Conservation (phyloP, 1,284 basidiomycete genomes). For the Thecaphora thlaspeos region DNA sequence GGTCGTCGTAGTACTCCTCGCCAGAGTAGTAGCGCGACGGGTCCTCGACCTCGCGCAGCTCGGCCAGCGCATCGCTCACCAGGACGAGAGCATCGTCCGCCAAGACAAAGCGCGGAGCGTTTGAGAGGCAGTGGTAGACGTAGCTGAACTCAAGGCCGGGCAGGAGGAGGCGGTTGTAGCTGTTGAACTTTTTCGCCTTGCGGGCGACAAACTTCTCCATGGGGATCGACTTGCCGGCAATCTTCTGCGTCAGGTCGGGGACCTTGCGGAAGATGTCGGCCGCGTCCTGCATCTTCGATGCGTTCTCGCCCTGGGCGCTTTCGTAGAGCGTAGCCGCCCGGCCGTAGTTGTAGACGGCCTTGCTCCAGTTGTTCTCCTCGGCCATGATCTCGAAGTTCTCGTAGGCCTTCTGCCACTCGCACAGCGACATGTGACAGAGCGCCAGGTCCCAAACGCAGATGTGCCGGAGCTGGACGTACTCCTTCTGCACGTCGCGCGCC, state of each 20-base stretch:
- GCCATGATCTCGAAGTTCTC: constrained; percentile 44
- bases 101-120: constrained; percentile 45
- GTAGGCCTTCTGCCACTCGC: constrained; percentile 43
- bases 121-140: constrained; percentile 55
- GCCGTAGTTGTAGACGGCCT: constrained; percentile 55
- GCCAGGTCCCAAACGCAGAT: constrained; percentile 56
- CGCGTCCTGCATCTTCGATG: constrained; percentile 21
- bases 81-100: constrained; percentile 35
- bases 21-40: constrained; percentile 31
- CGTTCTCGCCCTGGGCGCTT: constrained; percentile 11
- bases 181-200: constrained; percentile 51
- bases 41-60: constrained; percentile 35
- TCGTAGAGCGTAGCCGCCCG: constrained; percentile 46
- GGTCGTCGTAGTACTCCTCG: constrained; percentile 50
- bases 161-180: constrained; percentile 43
- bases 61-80: constrained; percentile 41
- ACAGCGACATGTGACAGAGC: constrained; percentile 53
- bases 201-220: constrained; percentile 56
- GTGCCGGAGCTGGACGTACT: constrained; percentile 56
- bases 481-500: constrained; percentile 52
- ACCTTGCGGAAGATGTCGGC: constrained; percentile 39
- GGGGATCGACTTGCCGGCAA: constrained; percentile 56
- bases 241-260: constrained; percentile 50
- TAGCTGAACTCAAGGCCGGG: constrained; percentile 55
- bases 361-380: constrained; percentile 56